Evolutionary conservation across 306 rosid genomes (phyloP), one percentile per base, ranked within the genome.

Genomic region (Quercus agrifolia): DNA sequence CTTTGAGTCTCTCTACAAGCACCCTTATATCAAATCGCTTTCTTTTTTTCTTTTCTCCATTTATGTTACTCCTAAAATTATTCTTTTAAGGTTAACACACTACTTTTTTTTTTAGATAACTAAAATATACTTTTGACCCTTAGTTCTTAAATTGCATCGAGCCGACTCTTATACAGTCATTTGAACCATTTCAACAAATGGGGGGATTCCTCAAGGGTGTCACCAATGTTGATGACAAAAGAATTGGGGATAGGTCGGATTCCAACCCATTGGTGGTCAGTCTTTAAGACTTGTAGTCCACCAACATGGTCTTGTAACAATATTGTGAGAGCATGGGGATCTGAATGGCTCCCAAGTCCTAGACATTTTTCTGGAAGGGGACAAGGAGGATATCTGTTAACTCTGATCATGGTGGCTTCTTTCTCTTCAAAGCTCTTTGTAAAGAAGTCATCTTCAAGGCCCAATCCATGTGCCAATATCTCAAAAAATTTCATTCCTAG

Each of bases 321-420:
- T 18, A 69, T 69, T 18, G 73, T 69, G 19, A 69, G 25, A 8
- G 73, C 4, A n/a, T 19, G 28, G 3, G 73, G 73, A 9, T 69
- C 54, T 19, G 73, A 69, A 69, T 69, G 73, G 54, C 55, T 69
- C 28, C 73, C 73, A 33, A 69, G 54, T n/a, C 55, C 73, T 10
- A 38, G 54, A 69, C 55, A 69, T 10, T 69, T 69, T 38, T 69
- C 54, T 2, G 73, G 73, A 13, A 69, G 18, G 15, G 73, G 55
- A n/a, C 73, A 38, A 9, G 55, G 73, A 31, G 73, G 55, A 69
- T 38, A 69, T 20, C 54, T 38, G 54, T 69, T 38, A 0, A 69
- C 19, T 33, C 73, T 35, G 6, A 69, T 35, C 55, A 38, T 69
- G 19, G 55, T 69, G 4, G 55, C 12, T 1, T 69, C 73, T 38